Base-by-base conservation (phyloP, 768 basidiomycete genomes). In the Mycena epipterygia region DNA sequence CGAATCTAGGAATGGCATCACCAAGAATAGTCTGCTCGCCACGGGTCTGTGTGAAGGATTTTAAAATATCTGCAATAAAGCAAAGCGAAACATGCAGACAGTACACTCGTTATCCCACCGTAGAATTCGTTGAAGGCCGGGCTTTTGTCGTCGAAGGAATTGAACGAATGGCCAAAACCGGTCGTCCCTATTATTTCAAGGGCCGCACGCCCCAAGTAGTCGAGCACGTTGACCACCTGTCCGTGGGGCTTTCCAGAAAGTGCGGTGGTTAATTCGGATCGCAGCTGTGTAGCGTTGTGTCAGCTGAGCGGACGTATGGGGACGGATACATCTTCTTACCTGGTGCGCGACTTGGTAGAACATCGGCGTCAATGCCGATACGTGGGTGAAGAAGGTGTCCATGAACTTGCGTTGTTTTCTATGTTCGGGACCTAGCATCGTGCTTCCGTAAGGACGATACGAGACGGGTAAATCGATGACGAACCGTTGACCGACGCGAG, bases 351-450 rank as follows among this genome's bases (percentile, higher is more conserved):
- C 71, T 35, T 74, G 62, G 51, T 76, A 76, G 52, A 79, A 77
- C 16, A 79, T 42, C 2, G 76, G 74, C 12, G 74, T 73, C n/a
- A 79, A 73, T 37, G 74, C 76, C 16, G 76, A 73, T 16, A 79
- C 73, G 14, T 71, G 71, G 21, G 75, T 75, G 51, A 79, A 79
- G 19, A 76, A 58, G 3, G 71, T 73, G 44, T 79, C 72, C 53
- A 79, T 69, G 35, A 76, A 63, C 42, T 76, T 79, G 30, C 76
- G 70, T 42, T 78, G 77, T 51, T 71, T 75, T 67, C 73, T 77
- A 61, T 78, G 77, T 42, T 76, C 76, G 23, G 70, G 62, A 29
- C 77, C 78, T 79, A 30, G 14, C 57, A 37, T 7, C 14, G 6
- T 37, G 6, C 14, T 14, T n/a, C n/a, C 35, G 35, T 37, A 6